These are phyloP conservation scores for Ceratorhiza oryzae-sativae DNA, from an alignment of 1,284 basidiomycete species.

Conservation along the genomic window DNA sequence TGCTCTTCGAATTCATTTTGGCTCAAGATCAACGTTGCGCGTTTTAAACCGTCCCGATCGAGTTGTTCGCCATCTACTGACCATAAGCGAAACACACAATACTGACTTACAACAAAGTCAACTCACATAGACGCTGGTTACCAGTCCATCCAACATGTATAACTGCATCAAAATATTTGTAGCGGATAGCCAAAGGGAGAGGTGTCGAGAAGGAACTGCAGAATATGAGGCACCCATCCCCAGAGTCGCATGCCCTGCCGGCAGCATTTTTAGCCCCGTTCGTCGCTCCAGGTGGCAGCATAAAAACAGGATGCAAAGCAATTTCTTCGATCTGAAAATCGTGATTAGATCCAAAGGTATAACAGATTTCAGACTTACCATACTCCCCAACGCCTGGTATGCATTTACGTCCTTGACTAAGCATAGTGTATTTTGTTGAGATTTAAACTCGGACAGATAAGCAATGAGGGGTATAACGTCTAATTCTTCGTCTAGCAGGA, in stretches of 20 bases:
- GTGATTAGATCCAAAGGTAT: background rate
- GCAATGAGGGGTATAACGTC: slow-evolving; percentile 14
- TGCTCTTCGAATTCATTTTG: background rate
- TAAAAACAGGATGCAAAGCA: background rate
- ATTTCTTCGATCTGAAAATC: background rate
- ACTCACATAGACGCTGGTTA: background rate
- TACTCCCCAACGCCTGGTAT: background rate
- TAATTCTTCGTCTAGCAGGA: slow-evolving; percentile 8
- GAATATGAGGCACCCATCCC: background rate
- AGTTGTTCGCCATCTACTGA: background rate
- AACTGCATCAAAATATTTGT: background rate
- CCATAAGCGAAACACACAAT: no score
- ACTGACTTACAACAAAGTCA: background rate
- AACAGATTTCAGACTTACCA: background rate
- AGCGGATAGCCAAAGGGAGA: background rate
- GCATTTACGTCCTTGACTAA: background rate
- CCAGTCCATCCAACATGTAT: slow-evolving; percentile 7
- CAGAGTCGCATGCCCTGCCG: background rate
- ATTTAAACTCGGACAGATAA: background rate
- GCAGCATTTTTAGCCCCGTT: background rate
- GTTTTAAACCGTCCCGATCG: background rate
- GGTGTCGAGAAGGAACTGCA: background rate
- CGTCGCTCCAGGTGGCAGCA: background rate
- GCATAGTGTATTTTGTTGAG: background rate
- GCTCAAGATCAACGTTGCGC: background rate